Conservation (phyloP, 495 filamentous ascomycete genomes). For the Durotheca rogersii region DNA sequence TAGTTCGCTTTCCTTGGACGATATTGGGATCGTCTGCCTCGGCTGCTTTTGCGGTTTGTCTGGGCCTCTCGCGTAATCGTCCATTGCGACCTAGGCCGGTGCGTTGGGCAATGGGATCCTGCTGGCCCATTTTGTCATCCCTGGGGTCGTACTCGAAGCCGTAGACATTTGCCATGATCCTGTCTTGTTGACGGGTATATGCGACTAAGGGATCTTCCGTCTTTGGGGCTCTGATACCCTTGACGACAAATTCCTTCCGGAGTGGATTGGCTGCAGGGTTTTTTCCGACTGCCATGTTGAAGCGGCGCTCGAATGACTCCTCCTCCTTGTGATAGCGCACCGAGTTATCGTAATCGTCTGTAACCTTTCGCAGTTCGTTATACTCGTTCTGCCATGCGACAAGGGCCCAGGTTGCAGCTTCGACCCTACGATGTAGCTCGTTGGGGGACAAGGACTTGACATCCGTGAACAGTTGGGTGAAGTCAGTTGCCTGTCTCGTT, state of each 20-base stretch:
- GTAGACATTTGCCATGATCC: conserved; percentile 46
- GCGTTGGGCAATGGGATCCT: conserved; percentile 50
- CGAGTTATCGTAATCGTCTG: conserved; percentile 51
- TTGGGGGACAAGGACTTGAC: conserved; percentile 41
- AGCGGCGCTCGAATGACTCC: conserved; percentile 27
- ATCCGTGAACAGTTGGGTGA: conserved; percentile 37
- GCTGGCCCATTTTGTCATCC: conserved; percentile 40
- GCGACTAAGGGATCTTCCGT: conserved; percentile 34
- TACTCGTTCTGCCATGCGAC: conserved; percentile 65
- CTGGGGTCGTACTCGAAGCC: conserved; percentile 49
- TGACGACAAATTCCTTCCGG: conserved; percentile 39
- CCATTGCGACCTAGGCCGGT: conserved; percentile 43
- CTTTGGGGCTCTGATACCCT: conserved; percentile 42
- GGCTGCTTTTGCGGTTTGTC: conserved; percentile 49
- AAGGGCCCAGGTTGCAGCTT: conserved; percentile 55
- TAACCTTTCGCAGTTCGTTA: conserved; percentile 57
- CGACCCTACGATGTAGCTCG: conserved; percentile 55
- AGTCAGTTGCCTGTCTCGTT: conserved; percentile 40
- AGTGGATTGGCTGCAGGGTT: conserved; percentile 22
- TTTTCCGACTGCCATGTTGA: conserved; percentile 11
- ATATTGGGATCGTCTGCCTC: conserved; percentile 46
- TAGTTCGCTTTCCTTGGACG: conserved; percentile 43
- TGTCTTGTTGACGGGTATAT: conserved; percentile 44
- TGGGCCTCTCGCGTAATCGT: conserved; percentile 47
- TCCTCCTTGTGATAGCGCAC: conserved; percentile 42